Base-by-base conservation (phyloP, 306 rosid species). In the Lathyrus oleraceus region DNA sequence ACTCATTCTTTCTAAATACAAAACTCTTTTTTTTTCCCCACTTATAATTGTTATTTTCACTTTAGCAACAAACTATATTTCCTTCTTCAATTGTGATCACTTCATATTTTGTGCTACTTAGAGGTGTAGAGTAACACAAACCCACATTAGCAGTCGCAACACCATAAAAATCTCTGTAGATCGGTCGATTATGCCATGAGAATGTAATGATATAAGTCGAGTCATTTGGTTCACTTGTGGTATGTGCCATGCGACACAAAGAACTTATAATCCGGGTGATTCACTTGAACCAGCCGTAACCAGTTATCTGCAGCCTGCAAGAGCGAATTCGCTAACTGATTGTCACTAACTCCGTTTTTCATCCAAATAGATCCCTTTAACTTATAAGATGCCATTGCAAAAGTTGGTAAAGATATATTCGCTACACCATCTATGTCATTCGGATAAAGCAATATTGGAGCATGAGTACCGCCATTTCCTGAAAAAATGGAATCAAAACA, bases 211-310 rank as follows among this genome's bases (percentile, higher is more conserved):
- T 35, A 76, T 58, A 44, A 69, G 54, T 21, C 73, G 30, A 51
- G 69, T 27, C 59, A n/a, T 36, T 61, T 12, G 57, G 66, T 81
- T 85, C 90, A 84, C 80, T 85, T 80, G 78, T 49, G 78, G 84
- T 73, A 79, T 35, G 64, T 65, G 51, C 87, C 86, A 21, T 83
- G 93, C 1, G 89, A 85, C 25, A 79, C 61, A 23, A 92, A 92
- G 85, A 89, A 92, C 84, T 78, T 85, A 86, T 78, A 89, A 81
- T 92, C 96, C 0, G 98, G 96, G 70, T 92, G 98, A 62, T 80
- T 76, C 80, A 89, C 98, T 70, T 79, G 88, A 80, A 8, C 90
- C 65, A n/a, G 28, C 72, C 84, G 82, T 28, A 92, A 84, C 98
- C 98, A 88, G 17, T 85, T 85, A 21, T 79, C 91, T 3, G 98